Evolutionary conservation across 2,329 filamentous ascomycete species (phyloP), one percentile per base, ranked within the genome.

Genomic region (Pseudogymnoascus sp.): DNA sequence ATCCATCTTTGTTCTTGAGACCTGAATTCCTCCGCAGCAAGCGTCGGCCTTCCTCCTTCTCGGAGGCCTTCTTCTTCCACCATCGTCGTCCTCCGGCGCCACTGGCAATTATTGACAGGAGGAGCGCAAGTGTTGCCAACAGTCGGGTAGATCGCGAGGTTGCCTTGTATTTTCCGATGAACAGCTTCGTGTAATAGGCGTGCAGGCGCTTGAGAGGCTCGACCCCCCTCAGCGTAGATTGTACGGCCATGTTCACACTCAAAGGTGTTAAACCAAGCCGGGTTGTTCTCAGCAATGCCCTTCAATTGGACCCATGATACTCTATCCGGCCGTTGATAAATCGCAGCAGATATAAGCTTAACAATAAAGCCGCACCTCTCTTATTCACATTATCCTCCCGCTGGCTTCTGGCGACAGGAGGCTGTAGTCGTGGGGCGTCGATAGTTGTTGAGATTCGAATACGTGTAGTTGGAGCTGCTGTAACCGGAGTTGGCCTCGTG

Each of bases 1-100:
- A 93, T 60, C 95, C 95, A 80, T 97, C 95, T 78, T 97, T 97
- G 70, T 93, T 91, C 76, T 90, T 86, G 67, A 97, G 81, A 71
- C 92, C 96, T 33, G 93, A 97, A 76, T 99, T 99, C 65, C 90
- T 88, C 64, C 95, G 86, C 67, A 97, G 79, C 62, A 99, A 82
- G 68, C 90, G 89, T 67, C 85, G 82, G 4, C 93, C 93, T 69
- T 92, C 89, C 70, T 95, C 92, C 68, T 85, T 87, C 76, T 97
- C 93, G 67, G 86, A 87, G 60, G 84, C 85, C 65, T 86, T 82
- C 64, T 82, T 85, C 72, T 83, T 87, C 83, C 90, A 93, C 84
- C 88, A 90, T 66, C 84, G 85, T 65, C 88, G 86, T n/a, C 86
- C 85, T 65, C 92, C 92, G 78, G 91, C 92, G 63, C 87, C 88